Base-by-base conservation (phyloP, 2,329 filamentous ascomycete genomes). In the Aureobasidium uvarum region DNA sequence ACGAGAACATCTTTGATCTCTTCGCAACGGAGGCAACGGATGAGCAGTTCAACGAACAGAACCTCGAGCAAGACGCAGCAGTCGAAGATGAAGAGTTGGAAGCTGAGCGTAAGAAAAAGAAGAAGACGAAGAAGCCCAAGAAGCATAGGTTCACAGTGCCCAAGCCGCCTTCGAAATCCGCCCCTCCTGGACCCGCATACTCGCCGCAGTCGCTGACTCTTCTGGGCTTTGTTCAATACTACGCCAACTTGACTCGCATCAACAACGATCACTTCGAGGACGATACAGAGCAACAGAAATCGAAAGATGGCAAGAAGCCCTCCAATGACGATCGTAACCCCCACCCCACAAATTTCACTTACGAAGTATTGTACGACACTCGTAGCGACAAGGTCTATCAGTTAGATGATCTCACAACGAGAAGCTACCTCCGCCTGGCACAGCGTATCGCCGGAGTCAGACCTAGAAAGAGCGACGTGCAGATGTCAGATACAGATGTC, bases 171-270 rank as follows among this genome's bases (percentile, higher is more conserved):
- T 85, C 90, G 0, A 87, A 89, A 71, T 84, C 84, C 1, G 78
- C 89, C 8, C 86, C 86, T 6, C 94, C 94, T 0, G 95, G 95
- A 0, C 95, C 95, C 0, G 95, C 91, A 8, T 98, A 99, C 77
- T 92, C 88, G 23, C 87, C 89, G 8, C 95, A 99, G 74, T 81
- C 91, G 0, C 81, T 98, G 43, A 90, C 91, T 0, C 81, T 93
- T 68, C 83, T 89, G 3, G 87, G 91, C 5, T 97, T 92, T 76
- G 92, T 87, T 4, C 95, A 99, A 72, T 97, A 96, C 76, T 97
- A 87, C 76, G 92, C 94, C 67, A 99, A 99, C 75, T 80, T 99
- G n/a, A 98, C 94, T 0, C 80, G 86, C 66, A 88, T 96, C 77
- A 96, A 98, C 78, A 90, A 92, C 71, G 85, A 90, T 67, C 82